A percentile compares a stretch with the other conserved stretches of the same genome.
These are phyloP conservation scores for Boeremia lycopersici DNA, from an alignment of 2,329 filamentous ascomycete species.

Conservation along the genomic window DNA sequence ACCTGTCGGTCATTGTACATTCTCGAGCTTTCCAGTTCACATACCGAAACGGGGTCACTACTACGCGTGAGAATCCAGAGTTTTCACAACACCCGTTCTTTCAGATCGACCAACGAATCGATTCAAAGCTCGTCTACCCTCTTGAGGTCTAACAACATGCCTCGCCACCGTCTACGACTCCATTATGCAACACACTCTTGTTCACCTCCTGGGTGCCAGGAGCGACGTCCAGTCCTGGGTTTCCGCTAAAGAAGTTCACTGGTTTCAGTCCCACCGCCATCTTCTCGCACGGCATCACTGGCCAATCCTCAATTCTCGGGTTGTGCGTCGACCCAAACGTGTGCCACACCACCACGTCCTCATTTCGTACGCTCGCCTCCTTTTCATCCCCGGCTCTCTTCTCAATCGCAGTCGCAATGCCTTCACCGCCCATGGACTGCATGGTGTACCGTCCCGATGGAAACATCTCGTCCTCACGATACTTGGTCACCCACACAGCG, in stretches of 20 bases:
- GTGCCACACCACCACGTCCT: slow-evolving; percentile 40
- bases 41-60: slow-evolving; percentile 14
- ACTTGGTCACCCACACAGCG: slow-evolving; percentile 36
- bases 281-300: slow-evolving; percentile 40
- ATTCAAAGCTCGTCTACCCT: neutral
- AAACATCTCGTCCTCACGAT: slow-evolving; percentile 34
- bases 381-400: neutral
- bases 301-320: slow-evolving; percentile 38
- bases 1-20: slow-evolving; percentile 26
- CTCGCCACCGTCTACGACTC: neutral
- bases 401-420: slow-evolving; percentile 20
- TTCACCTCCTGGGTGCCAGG: slow-evolving; percentile 28
- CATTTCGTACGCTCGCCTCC: slow-evolving; percentile 15
- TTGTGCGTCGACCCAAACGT: slow-evolving; percentile 39
- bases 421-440: slow-evolving; percentile 35
- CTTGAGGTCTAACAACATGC: neutral
- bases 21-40: slow-evolving; percentile 25
- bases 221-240: slow-evolving; percentile 33
- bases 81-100: neutral
- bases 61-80: slow-evolving; percentile 3
- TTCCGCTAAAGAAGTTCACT: slow-evolving; percentile 32
- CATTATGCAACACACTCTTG: slow-evolving; percentile 25
- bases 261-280: slow-evolving; percentile 33
- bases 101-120: neutral
- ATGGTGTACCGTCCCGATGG: slow-evolving; percentile 32